Percentiles rank a stretch among this genome's conserved stretches.
Conservation (phyloP, 768 basidiomycete genomes). For the Amanita phalloides region DNA sequence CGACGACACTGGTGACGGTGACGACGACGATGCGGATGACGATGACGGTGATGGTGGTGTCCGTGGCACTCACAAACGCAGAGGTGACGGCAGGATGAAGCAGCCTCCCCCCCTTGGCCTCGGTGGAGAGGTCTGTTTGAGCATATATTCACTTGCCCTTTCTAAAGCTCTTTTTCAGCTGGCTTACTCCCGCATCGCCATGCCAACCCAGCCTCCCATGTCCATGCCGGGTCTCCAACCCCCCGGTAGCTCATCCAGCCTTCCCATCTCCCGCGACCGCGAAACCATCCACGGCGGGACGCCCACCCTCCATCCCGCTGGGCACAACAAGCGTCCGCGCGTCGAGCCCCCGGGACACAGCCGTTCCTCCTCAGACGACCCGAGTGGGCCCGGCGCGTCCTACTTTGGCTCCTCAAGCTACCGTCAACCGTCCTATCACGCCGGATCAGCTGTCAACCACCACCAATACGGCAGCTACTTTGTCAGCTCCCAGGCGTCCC, state of each 20-base stretch:
- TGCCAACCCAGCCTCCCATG: conserved; percentile 20
- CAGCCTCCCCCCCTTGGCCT: conserved; percentile 5
- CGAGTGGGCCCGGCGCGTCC: conserved; percentile 6
- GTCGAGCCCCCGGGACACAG: conserved; percentile 12
- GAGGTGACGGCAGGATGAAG: conserved; percentile 23
- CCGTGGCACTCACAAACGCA: conserved; percentile 16
- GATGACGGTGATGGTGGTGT: conserved; percentile 21
- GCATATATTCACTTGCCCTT: neutral
- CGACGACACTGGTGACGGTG: conserved; percentile 27
- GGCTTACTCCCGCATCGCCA: conserved; percentile 15
- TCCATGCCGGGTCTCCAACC: conserved; percentile 16
- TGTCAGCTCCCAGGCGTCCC: conserved; percentile 14
- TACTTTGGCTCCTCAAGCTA: conserved; percentile 5
- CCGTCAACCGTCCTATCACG: conserved; percentile 9
- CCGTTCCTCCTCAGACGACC: conserved; percentile 18
- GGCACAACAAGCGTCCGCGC: conserved; percentile 16
- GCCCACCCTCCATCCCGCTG: conserved; percentile 4
- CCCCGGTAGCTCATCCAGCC: conserved; percentile 12
- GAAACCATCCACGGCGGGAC: conserved; percentile 8
- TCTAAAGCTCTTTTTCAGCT: conserved; percentile 10
- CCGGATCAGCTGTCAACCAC: conserved; percentile 8
- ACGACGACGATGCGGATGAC: conserved; percentile 31
- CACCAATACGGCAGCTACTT: conserved; percentile 18
- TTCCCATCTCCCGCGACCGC: conserved; percentile 22
- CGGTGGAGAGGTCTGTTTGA: neutral